Evolutionary conservation across 768 basidiomycete species (phyloP).

Genomic region (Asterophora parasitica): DNA sequence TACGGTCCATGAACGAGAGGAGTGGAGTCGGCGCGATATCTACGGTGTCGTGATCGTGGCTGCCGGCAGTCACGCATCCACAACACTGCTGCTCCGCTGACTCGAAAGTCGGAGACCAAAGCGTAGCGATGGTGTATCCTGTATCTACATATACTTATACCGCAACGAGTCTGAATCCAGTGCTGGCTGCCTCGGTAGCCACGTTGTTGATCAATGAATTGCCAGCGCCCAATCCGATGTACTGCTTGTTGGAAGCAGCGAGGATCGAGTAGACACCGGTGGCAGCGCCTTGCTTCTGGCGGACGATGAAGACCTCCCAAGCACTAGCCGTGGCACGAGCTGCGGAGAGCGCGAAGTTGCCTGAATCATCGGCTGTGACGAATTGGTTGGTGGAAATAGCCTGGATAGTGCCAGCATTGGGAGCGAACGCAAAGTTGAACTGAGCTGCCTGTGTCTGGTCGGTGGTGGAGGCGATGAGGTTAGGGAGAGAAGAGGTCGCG

Average conservation of each 20-base stretch:
- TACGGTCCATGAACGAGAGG: too few relatives aligned
- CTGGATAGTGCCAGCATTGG: slow-evolving; percentile 26
- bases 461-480: slow-evolving; percentile 22
- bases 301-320: slow-evolving; percentile 27
- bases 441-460: slow-evolving; percentile 16
- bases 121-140: too few relatives aligned
- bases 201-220: slow-evolving; percentile 26
- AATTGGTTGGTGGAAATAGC: too few relatives aligned
- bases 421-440: slow-evolving; percentile 25
- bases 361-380: slow-evolving; percentile 29
- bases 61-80: too few relatives aligned
- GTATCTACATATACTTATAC: too few relatives aligned
- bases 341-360: slow-evolving; percentile 21
- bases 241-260: too few relatives aligned
- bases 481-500: slow-evolving; percentile 16
- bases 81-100: too few relatives aligned
- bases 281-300: slow-evolving; percentile 20
- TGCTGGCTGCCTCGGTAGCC: slow-evolving; percentile 18
- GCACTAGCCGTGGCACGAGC: slow-evolving; percentile 22
- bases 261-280: slow-evolving; percentile 26
- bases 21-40: too few relatives aligned
- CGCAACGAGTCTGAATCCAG: slow-evolving; percentile 23
- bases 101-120: too few relatives aligned
- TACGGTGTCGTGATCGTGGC: too few relatives aligned
- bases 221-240: slow-evolving; percentile 20